Conservation (phyloP, 805 yeast genomes). For the Candida parachauliodes region DNA sequence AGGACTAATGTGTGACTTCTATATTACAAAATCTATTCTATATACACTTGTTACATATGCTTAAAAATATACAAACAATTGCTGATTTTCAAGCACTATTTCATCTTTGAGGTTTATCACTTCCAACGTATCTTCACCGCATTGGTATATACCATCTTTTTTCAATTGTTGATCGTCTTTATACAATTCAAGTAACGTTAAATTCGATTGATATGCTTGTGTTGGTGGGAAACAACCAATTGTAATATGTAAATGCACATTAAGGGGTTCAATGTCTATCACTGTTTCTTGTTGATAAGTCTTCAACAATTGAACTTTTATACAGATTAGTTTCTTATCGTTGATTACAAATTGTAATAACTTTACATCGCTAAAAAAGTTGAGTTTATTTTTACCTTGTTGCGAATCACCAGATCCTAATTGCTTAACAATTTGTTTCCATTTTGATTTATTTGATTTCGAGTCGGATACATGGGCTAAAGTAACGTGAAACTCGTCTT, state of each 20-base stretch:
- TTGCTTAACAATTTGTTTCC: conserved; percentile 15
- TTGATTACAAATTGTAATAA: conserved; percentile 49
- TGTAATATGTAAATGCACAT: conserved; percentile 59
- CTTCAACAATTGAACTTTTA: conserved; percentile 35
- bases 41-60: too few relatives aligned
- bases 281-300: conserved; percentile 1
- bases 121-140: conserved; percentile 8
- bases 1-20: too few relatives aligned
- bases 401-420: conserved; percentile 12
- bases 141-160: conserved; percentile 8
- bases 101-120: conserved; percentile 11
- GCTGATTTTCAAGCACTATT: conserved; percentile 10
- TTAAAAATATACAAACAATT: conserved; percentile 12
- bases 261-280: conserved; percentile 11
- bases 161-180: conserved; percentile 3
- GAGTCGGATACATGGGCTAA: conserved; percentile 43
- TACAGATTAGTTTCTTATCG: conserved; percentile 45
- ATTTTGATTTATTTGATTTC: conserved; percentile 15
- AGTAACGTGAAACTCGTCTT: conserved; percentile 63
- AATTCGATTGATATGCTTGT: conserved; percentile 54
- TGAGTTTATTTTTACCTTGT: conserved; percentile 10
- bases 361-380: conserved; percentile 33
- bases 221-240: conserved; percentile 52
- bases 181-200: conserved; percentile 7
- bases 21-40: too few relatives aligned